Percentiles rank a stretch among this genome's conserved stretches.
phyloP scores from a whole-genome alignment of 2,329 filamentous ascomycete genomes.

The Diaporthe amygdali region DNA sequence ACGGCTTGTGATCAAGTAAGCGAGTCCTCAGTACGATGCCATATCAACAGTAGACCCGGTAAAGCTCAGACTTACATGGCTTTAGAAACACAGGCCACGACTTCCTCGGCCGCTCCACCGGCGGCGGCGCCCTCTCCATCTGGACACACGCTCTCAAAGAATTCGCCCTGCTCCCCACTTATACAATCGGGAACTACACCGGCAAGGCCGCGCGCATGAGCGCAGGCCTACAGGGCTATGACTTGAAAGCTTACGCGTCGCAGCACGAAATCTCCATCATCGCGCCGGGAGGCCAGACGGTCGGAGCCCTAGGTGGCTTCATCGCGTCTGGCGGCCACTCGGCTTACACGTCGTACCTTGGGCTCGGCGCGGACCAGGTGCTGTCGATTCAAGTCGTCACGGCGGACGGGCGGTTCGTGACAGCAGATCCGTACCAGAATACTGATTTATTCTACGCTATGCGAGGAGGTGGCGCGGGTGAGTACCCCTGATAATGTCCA shows the following conservation, averaged over 20 bases:
- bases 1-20: constrained; percentile 47
- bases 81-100: constrained; percentile 57
- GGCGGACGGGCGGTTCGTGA: constrained; percentile 38
- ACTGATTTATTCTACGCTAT: constrained; percentile 44
- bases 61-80: not conserved
- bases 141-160: constrained; percentile 60
- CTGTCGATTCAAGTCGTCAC: constrained; percentile 41
- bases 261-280: constrained; percentile 36
- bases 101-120: constrained; percentile 45
- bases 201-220: constrained; percentile 44
- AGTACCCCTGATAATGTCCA: not conserved
- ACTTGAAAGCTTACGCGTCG: constrained; percentile 36
- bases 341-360: constrained; percentile 48
- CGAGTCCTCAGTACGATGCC: not conserved
- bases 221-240: constrained; percentile 41
- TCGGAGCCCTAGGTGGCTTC: constrained; percentile 49
- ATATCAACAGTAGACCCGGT: not conserved
- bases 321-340: constrained; percentile 57
- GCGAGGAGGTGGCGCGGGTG: constrained; percentile 49
- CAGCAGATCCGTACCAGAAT: constrained; percentile 39
- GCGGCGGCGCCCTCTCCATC: constrained; percentile 42
- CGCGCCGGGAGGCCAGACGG: constrained; percentile 48
- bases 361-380: constrained; percentile 57
- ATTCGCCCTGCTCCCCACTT: not conserved
- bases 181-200: constrained; percentile 29